Evolutionary conservation across 2,329 filamentous ascomycete genomes (phyloP), one percentile per base, ranked within the genome.

Genomic region (Cercospora sp.): DNA sequence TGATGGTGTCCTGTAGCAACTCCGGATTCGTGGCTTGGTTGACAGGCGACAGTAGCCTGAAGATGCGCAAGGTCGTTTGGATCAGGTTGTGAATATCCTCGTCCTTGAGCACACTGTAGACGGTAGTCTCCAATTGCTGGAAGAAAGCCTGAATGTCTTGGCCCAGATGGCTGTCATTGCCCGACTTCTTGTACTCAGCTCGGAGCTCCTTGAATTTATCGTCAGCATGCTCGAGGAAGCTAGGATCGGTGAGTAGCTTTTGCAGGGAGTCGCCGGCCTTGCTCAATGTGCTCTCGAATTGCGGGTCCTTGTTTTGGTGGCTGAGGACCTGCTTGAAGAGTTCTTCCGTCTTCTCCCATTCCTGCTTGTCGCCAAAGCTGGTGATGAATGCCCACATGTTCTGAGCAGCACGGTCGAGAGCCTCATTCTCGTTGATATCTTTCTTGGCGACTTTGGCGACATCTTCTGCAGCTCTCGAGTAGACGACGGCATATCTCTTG

Each of bases 381-480:
- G 88, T 90, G 30, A 97, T 72, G 23, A 98, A 86, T 1, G 84
- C 81, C 93, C 93, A 97, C 63, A 96, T 90, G 73, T 94, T 93
- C 70, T 86, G 86, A 20, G 94, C 83, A 0, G 93, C 93, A 65
- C 86, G 85, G 69, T 96, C 91, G 7, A 91, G 87, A 62, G 91
- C 92, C 1, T 82, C 83, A 73, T 97, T 97, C 6, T 89, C 84
- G 40, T 91, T 83, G 0, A 94, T 81, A 70, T 94, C 91, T 48
- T 91, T 87, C 70, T 91, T 87, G 0, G 90, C 86, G 1, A 87
- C 86, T 26, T 88, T 84, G 2, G 89, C 83, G 0, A 92, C 86
- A 59, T 92, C 87, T 64, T 90, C 86, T 0, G 89, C 86, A 0
- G 89, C 90, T 40, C 89, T 88, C 0, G 92, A 92, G 77, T 97